Evolutionary conservation across 805 yeast species (phyloP), one percentile per base, ranked within the genome.

Genomic region (Lachancea cidri): DNA sequence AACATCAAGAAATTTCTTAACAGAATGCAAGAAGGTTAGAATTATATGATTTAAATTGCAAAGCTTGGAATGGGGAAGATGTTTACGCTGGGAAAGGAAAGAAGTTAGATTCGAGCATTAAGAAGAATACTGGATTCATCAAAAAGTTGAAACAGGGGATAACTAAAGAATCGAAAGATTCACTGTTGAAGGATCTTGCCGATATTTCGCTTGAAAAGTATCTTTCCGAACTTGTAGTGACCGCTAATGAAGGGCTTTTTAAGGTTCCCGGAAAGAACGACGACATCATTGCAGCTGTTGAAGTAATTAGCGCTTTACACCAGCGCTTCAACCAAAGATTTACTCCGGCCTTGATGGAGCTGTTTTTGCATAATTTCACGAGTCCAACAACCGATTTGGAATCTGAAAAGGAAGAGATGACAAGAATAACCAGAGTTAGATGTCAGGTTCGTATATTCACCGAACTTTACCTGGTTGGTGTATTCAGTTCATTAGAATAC

Each of bases 121-220:
- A 88, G 67, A 85, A 82, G 58, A 86, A 89, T 56, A 77, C 86
- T 3, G 83, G 87, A 0, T 84, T 86, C 54, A 79, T 87, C 38
- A 83, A 81, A 57, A 83, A 82, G 51, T 56, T 88, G 38, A 73
- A 80, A 47, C 67, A 73, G 2, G 68, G 80, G 2, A 60, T 87
- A 17, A 73, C 67, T 29, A 71, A 70, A 30, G 89, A 81, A 5
- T 71, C 71, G 30, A 60, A 61, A 42, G 50, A 57, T 1, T 56
- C 71, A 5, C 60, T 84, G 2, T 44, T 86, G 29, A 74, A 76
- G 39, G 95, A 86, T 43, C 70, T 88, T 33, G 54, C 64, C 3
- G 68, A 79, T 7, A 64, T 83, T 4, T 76, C 89, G 1, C 64
- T 89, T 36, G 86, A 77, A 41, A 86, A 85, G 55, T 88, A 86